Base-by-base conservation (phyloP, 2,329 filamentous ascomycete genomes). In the Grosmannia clavigera region DNA sequence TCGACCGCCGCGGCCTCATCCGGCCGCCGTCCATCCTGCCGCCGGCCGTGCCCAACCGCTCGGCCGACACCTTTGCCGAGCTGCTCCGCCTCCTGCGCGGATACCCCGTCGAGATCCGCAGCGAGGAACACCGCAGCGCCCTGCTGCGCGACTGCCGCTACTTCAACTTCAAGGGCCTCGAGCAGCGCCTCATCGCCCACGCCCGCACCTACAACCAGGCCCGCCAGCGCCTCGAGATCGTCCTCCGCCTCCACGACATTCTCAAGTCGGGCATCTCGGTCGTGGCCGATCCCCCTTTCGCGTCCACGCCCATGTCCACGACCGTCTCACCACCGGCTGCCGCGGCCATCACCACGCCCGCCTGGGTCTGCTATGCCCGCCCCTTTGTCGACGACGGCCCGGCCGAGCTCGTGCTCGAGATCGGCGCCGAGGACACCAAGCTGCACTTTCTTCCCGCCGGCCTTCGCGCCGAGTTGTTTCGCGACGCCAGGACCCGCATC, bases 121-220 rank as follows among this genome's bases (percentile, higher is more conserved):
- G 85, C 70, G 88, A 92, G 64, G 78, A 80, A 2, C 92, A 97
- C 68, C 85, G 92, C 22, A 78, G 82, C 27, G 83, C 88, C 61
- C 79, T 97, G 3, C 76, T 97, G 1, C 81, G 88, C 50, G 92
- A 97, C 71, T 94, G 90, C 63, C 85, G 89, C 58, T 97, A 96
- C 71, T 96, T 92, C 71, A 90, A 96, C 70, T 85, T 97, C 66
- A 92, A 92, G 69, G 91, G 90, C 0, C 75, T 96, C 0, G 92
- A 97, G 73, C 92, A 97, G 72, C 85, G 84, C 64, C 77, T 97
- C 12, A 87, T 96, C 52, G 83, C 88, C 0, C 88, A 92, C 70
- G 72, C 82, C 33, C 87, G 92, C 62, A 83, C 79, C 58, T 91
- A 84, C 72, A 96, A 96, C 67, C 80, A 88, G 43, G 74, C 80